Conservation (phyloP, 2,329 filamentous ascomycete species). For the Venturia carpophila region DNA sequence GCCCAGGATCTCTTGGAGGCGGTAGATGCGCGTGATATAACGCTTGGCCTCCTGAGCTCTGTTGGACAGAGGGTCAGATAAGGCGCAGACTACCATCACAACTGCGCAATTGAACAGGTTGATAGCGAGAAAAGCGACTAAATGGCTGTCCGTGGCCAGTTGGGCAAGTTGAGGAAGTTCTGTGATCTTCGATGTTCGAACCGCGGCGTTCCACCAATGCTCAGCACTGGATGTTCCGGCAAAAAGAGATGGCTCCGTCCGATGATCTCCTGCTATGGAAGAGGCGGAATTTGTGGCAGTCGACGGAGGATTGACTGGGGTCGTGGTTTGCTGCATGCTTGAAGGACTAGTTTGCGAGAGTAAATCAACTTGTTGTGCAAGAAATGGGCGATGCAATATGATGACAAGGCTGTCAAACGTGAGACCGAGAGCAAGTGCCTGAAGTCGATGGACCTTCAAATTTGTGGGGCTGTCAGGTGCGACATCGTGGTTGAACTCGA, state of each 20-base stretch:
- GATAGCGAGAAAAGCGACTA: constrained; percentile 39
- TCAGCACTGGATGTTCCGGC: constrained; percentile 25
- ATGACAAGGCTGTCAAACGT: constrained; percentile 39
- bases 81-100: constrained; percentile 36
- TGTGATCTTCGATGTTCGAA: constrained; percentile 34
- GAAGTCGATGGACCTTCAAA: constrained; percentile 26
- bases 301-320: neutral
- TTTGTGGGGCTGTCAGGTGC: constrained; percentile 19
- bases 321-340: neutral
- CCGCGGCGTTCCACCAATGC: constrained; percentile 33
- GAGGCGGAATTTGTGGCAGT: neutral
- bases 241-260: constrained; percentile 16
- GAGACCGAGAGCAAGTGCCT: constrained; percentile 37
- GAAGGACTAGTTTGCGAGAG: constrained; percentile 21
- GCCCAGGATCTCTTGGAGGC: constrained; percentile 33
- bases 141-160: constrained; percentile 36
- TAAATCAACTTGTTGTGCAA: constrained; percentile 32
- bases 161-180: constrained; percentile 30
- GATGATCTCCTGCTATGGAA: neutral
- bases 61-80: constrained; percentile 37
- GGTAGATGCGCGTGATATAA: constrained; percentile 36
- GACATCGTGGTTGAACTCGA: constrained; percentile 24
- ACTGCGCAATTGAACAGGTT: constrained; percentile 41
- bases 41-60: constrained; percentile 38
- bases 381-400: constrained; percentile 36